Percentiles rank a stretch among this genome's conserved stretches.
Evolutionary conservation across 2,329 filamentous ascomycete genomes (phyloP).

Genomic region (Fusarium siculi): DNA sequence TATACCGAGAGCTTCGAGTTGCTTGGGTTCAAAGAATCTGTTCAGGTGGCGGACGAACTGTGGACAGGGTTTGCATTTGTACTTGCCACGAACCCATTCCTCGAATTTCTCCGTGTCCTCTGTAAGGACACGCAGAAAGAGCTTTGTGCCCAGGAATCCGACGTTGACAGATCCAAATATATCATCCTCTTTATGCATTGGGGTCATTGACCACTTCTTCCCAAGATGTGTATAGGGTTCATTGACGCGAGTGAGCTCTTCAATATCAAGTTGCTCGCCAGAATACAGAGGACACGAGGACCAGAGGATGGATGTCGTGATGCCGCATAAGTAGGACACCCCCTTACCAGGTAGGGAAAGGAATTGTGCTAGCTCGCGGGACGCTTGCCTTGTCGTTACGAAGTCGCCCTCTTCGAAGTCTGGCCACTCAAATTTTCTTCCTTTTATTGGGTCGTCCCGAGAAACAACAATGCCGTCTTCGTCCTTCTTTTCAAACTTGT

Average conservation of each 20-base stretch:
- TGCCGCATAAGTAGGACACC: not conserved
- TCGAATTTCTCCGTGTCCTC: constrained; percentile 4
- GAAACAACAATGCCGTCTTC: not conserved
- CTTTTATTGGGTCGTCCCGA: not conserved
- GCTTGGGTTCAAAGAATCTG: not conserved
- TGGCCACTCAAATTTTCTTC: constrained; percentile 1
- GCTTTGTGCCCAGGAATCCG: not conserved
- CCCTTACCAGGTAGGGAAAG: not conserved
- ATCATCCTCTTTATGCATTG: constrained; percentile 4
- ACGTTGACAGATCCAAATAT: not conserved
- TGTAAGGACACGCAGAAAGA: not conserved
- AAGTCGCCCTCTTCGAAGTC: not conserved
- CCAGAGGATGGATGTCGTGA: not conserved
- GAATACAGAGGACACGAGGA: not conserved
- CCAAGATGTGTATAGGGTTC: not conserved
- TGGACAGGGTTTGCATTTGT: not conserved
- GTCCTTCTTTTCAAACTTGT: not conserved
- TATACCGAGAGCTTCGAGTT: not conserved
- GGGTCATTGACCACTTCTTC: not conserved
- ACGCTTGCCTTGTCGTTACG: not conserved
- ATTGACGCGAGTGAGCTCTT: not conserved
- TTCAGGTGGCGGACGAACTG: constrained; percentile 13
- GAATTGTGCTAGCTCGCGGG: not conserved
- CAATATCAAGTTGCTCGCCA: not conserved
- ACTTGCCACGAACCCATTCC: not conserved